These are phyloP conservation scores for Debaryomyces hansenii DNA, from an alignment of 805 yeast species.

Conservation along the genomic window DNA sequence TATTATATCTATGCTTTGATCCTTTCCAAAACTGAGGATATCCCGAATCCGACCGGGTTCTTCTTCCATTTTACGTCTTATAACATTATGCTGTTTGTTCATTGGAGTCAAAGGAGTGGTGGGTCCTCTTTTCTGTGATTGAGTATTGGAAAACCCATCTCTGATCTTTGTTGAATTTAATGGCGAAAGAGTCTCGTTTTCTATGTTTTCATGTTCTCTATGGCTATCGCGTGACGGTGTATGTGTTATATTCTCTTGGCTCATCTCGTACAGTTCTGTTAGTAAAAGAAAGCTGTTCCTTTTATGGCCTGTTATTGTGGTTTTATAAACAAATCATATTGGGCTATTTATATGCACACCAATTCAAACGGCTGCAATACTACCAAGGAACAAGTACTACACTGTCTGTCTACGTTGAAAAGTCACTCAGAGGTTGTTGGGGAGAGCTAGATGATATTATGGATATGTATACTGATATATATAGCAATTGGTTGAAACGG, in stretches of 20 bases:
- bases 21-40: constrained; percentile 1
- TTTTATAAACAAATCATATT: neutral
- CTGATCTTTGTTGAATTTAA: neutral
- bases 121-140: constrained; percentile 24
- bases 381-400: neutral
- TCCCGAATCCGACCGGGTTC: neutral
- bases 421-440: too few relatives aligned
- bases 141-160: neutral
- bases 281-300: neutral
- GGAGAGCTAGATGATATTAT: too few relatives aligned
- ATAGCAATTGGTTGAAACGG: too few relatives aligned
- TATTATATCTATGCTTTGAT: constrained; percentile 14
- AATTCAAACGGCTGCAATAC: neutral
- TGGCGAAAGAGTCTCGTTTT: neutral
- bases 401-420: too few relatives aligned
- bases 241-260: neutral
- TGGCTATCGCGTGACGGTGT: neutral
- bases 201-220: neutral
- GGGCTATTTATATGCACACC: neutral
- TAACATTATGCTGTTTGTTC: constrained; percentile 14
- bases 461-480: too few relatives aligned
- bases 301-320: neutral
- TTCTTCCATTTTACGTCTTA: constrained; percentile 15
- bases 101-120: constrained; percentile 36
- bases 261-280: neutral